Conservation (phyloP, 495 filamentous ascomycete genomes). For the Neurospora sp. region DNA sequence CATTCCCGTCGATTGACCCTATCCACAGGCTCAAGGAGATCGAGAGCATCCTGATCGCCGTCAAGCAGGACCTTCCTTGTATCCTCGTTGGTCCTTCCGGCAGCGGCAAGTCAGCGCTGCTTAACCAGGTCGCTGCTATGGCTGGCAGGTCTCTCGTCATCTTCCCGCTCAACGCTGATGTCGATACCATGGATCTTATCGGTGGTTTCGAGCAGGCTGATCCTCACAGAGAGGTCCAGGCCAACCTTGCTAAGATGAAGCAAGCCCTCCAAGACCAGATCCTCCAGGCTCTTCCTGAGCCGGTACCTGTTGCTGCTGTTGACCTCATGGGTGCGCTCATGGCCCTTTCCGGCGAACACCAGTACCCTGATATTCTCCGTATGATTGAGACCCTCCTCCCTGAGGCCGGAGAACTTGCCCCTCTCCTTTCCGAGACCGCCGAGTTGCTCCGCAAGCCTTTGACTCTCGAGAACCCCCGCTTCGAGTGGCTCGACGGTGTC, state of each 20-base stretch:
- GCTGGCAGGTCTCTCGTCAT: slow-evolving; percentile 63
- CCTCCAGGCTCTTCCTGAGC: slow-evolving; percentile 36
- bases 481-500: slow-evolving; percentile 93
- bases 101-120: slow-evolving; percentile 71
- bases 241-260: slow-evolving; percentile 43
- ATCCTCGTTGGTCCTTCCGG: slow-evolving; percentile 82
- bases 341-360: slow-evolving; percentile 20
- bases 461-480: slow-evolving; percentile 58
- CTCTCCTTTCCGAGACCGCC: slow-evolving; percentile 20
- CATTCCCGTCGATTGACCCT: slow-evolving; percentile 45
- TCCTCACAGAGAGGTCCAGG: slow-evolving; percentile 54
- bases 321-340: slow-evolving; percentile 29
- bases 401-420: slow-evolving; percentile 18
- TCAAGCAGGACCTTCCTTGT: slow-evolving; percentile 77
- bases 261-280: slow-evolving; percentile 44
- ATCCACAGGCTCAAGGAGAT: slow-evolving; percentile 53
- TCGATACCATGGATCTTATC: slow-evolving; percentile 93
- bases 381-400: slow-evolving; percentile 21
- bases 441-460: slow-evolving; percentile 34
- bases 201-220: slow-evolving; percentile 96
- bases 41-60: slow-evolving; percentile 79
- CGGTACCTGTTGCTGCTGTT: slow-evolving; percentile 32
- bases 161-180: slow-evolving; percentile 80
- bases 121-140: slow-evolving; percentile 68
- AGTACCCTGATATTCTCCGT: slow-evolving; percentile 21